phyloP scores from a whole-genome alignment of 2,329 filamentous ascomycete genomes.

The Colletotrichum sp. region DNA sequence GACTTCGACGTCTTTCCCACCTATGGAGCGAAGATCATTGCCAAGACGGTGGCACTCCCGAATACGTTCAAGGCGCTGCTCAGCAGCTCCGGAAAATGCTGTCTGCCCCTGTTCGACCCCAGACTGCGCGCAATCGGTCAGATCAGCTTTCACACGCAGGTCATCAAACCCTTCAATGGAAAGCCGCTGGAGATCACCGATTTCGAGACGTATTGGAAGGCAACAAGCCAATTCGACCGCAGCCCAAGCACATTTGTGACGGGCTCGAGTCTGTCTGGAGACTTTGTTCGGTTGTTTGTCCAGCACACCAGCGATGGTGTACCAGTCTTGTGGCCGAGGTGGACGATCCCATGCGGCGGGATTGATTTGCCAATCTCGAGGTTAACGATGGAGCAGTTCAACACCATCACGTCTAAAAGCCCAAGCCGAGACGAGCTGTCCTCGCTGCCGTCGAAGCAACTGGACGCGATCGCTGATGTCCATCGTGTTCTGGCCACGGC shows the following conservation, averaged over 20 bases:
- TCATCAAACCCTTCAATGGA: constrained; percentile 94
- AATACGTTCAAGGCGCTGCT: constrained; percentile 79
- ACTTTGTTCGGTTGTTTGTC: constrained; percentile 90
- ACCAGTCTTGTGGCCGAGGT: constrained; percentile 86
- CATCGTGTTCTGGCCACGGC: constrained; percentile 77
- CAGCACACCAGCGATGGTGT: constrained; percentile 89
- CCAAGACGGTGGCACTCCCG: constrained; percentile 90
- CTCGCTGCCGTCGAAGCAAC: constrained; percentile 48
- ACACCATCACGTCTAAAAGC: constrained; percentile 51
- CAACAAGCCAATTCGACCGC: constrained; percentile 89
- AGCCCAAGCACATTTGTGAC: constrained; percentile 89
- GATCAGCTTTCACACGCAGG: constrained; percentile 91
- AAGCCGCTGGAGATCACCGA: constrained; percentile 95
- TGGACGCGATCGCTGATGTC: constrained; percentile 65
- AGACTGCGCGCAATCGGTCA: constrained; percentile 90
- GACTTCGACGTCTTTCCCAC: constrained; percentile 98
- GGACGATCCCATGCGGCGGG: constrained; percentile 77
- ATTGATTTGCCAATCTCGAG: constrained; percentile 84
- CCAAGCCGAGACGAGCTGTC: constrained; percentile 48
- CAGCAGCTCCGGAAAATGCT: constrained; percentile 80
- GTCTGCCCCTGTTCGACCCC: constrained; percentile 90
- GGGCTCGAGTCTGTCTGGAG: constrained; percentile 92
- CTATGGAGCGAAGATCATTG: constrained; percentile 96
- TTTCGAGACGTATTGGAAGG: constrained; percentile 99
- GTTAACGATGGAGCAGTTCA: constrained; percentile 77